Evolutionary conservation across 2,329 filamentous ascomycete genomes (phyloP).

Genomic region (Phyllosticta ampelicida): DNA sequence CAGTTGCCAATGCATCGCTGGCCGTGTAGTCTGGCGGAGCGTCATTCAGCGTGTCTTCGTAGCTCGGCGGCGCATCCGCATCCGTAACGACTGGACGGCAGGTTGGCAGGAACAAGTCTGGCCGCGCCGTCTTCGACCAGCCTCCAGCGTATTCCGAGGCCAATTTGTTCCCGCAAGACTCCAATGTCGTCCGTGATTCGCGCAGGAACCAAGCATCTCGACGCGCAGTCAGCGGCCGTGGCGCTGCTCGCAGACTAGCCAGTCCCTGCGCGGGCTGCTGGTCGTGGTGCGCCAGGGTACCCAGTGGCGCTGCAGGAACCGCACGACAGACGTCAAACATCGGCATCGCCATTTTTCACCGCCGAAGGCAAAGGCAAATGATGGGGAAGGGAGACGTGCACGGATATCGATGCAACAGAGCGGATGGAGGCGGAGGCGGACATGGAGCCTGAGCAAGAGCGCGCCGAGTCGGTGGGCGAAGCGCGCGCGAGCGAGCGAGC

Average conservation of each 20-base stretch:
- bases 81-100: neutral
- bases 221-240: neutral
- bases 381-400: neutral
- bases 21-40: conserved; percentile 35
- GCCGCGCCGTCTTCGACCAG: neutral
- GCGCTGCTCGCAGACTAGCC: neutral
- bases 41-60: conserved; percentile 34
- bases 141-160: neutral
- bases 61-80: conserved; percentile 28
- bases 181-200: neutral
- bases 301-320: neutral
- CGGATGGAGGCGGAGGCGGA: neutral
- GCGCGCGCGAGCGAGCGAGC: neutral
- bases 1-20: conserved; percentile 29
- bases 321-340: neutral
- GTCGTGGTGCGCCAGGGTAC: neutral
- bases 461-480: neutral
- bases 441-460: neutral
- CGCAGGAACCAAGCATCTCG: neutral
- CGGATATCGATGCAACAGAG: neutral
- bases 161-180: neutral
- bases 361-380: neutral
- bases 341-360: neutral
- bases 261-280: neutral
- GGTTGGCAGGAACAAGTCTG: neutral